Evolutionary conservation across 768 basidiomycete species (phyloP).

Genomic region (Peribolospora kevripleyi): DNA sequence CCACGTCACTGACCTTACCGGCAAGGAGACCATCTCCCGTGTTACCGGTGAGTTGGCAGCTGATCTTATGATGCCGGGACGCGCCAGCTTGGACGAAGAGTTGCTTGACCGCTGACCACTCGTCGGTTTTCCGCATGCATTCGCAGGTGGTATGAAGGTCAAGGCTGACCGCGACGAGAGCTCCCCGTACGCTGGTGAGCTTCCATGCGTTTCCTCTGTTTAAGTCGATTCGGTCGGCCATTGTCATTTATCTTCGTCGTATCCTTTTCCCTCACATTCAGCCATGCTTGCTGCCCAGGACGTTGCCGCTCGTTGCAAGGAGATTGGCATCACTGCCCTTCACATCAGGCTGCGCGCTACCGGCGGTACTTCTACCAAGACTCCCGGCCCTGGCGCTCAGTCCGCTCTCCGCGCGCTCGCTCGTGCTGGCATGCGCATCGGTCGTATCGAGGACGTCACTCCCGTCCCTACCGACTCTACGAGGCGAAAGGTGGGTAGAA

Average conservation of each 20-base stretch:
- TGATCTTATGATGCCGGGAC: not conserved
- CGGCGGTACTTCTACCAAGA: slow-evolving; percentile 92
- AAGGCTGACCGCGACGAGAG: slow-evolving; percentile 99
- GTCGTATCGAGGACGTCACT: slow-evolving; percentile 94
- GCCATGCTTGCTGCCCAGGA: slow-evolving; percentile 98
- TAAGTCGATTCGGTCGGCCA: not conserved
- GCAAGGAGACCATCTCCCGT: slow-evolving; percentile 96
- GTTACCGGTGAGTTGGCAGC: slow-evolving; percentile 49
- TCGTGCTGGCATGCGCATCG: slow-evolving; percentile 93
- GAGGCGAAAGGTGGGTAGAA: slow-evolving; percentile 56
- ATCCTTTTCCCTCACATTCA: slow-evolving; percentile 24
- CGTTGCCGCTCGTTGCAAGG: slow-evolving; percentile 82
- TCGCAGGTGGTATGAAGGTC: slow-evolving; percentile 90
- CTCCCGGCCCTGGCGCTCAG: slow-evolving; percentile 95
- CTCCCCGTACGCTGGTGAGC: slow-evolving; percentile 16
- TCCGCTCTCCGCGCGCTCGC: slow-evolving; percentile 92
- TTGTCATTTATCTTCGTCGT: not conserved
- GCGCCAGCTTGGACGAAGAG: not conserved
- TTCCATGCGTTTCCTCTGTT: slow-evolving; percentile 1
- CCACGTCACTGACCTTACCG: slow-evolving; percentile 93
- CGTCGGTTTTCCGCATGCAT: not conserved
- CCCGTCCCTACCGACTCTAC: slow-evolving; percentile 94
- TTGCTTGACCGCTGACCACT: too few species aligned
- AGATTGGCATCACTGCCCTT: slow-evolving; percentile 92
- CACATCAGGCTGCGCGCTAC: slow-evolving; percentile 99